Percentiles rank a stretch among this genome's conserved stretches.
phyloP scores from a whole-genome alignment of 495 filamentous ascomycete species.

The Xylaria intraflava region DNA sequence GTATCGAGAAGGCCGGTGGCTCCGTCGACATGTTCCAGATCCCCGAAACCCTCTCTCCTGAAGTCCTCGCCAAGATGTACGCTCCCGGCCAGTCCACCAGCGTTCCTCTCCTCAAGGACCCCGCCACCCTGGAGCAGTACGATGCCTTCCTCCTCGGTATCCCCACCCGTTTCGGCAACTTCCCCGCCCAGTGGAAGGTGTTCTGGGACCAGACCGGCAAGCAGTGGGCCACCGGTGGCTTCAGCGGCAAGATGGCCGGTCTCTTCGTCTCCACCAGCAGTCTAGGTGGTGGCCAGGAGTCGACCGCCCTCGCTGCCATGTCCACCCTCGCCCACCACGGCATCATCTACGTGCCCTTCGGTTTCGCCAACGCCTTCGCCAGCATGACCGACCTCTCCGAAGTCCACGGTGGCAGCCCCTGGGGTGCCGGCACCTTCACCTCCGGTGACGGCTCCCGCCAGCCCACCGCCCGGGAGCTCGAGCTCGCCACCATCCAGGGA shows the following conservation, averaged over 20 bases:
- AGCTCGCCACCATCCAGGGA: conserved; percentile 75
- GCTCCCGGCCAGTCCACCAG: conserved; percentile 67
- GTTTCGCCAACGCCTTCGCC: conserved; percentile 75
- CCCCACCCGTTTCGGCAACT: conserved; percentile 97
- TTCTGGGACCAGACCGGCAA: conserved; percentile 81
- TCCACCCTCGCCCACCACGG: conserved; percentile 91
- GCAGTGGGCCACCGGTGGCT: conserved; percentile 65
- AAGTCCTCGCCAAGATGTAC: conserved; percentile 78
- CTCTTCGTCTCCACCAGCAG: conserved; percentile 82
- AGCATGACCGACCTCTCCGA: conserved; percentile 62
- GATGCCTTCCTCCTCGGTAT: conserved; percentile 93
- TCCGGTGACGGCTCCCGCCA: conserved; percentile 73
- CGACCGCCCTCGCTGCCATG: conserved; percentile 73
- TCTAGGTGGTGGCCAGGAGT: conserved; percentile 88
- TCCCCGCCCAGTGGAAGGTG: conserved; percentile 89
- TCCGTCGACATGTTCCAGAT: conserved; percentile 74
- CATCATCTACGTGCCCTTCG: conserved; percentile 89
- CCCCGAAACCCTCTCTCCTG: conserved; percentile 75
- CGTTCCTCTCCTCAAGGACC: conserved; percentile 58
- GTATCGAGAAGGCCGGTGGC: conserved; percentile 84
- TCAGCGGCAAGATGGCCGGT: conserved; percentile 87
- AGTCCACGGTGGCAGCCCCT: conserved; percentile 78
- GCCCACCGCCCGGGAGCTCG: conserved; percentile 66
- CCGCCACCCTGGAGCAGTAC: conserved; percentile 63
- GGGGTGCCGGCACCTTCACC: conserved; percentile 93